Conservation (phyloP, 1,284 basidiomycete genomes). For the Ceratobasidium sp. region DNA sequence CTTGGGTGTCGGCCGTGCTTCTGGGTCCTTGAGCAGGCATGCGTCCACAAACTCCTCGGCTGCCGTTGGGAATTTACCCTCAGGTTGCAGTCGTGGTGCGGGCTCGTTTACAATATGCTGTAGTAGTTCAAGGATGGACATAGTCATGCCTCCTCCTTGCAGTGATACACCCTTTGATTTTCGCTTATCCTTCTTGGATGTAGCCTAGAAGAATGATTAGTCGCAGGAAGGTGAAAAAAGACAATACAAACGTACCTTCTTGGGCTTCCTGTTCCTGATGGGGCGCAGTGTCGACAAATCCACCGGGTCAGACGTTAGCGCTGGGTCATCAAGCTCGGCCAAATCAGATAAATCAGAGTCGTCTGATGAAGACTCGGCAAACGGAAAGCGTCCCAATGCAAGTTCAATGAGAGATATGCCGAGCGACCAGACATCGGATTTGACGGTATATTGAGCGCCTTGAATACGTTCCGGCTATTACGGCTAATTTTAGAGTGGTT, state of each 20-base stretch:
- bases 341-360: slow-evolving; percentile 78
- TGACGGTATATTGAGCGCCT: slow-evolving; percentile 96
- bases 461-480: slow-evolving; percentile 96
- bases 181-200: slow-evolving; percentile 61
- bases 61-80: slow-evolving; percentile 76
- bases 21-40: slow-evolving; percentile 88
- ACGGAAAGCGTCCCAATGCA: slow-evolving; percentile 93
- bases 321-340: slow-evolving; percentile 69
- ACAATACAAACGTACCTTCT: slow-evolving; percentile 45
- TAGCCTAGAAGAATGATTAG: slow-evolving; percentile 21
- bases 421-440: slow-evolving; percentile 97
- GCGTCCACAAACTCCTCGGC: slow-evolving; percentile 86
- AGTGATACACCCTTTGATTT: slow-evolving; percentile 89
- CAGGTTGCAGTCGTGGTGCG: slow-evolving; percentile 81
- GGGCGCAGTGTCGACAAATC: slow-evolving; percentile 49
- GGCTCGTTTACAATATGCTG: slow-evolving; percentile 99
- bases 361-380: slow-evolving; percentile 77
- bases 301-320: slow-evolving; percentile 70
- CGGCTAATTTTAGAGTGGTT: slow-evolving; percentile 38
- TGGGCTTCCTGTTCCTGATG: slow-evolving; percentile 51
- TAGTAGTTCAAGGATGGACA: slow-evolving; percentile 96
- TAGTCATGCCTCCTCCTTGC: slow-evolving; percentile 92
- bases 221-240: background rate
- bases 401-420: slow-evolving; percentile 96
- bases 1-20: slow-evolving; percentile 81